A percentile compares a stretch with the other conserved stretches of the same genome.
Conservation (phyloP, 2,329 filamentous ascomycete genomes). For the Colletotrichum caudatum region DNA sequence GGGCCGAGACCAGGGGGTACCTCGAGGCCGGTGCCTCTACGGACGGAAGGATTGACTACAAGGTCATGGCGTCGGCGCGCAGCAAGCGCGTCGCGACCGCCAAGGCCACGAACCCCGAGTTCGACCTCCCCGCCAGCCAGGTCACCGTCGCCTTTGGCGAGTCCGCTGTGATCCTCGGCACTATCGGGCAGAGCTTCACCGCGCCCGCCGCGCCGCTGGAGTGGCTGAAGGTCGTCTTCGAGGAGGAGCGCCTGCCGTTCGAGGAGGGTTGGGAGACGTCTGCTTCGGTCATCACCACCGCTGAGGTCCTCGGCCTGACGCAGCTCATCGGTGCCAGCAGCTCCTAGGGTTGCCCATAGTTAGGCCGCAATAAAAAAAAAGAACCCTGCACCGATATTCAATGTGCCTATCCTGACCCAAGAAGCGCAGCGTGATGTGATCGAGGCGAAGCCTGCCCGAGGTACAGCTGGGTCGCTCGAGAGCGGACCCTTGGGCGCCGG, state of each 20-base stretch:
- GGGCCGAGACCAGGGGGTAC: slow-evolving; percentile 41
- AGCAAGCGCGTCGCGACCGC: slow-evolving; percentile 45
- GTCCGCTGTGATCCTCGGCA: slow-evolving; percentile 42
- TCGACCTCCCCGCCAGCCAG: slow-evolving; percentile 43
- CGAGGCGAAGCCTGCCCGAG: neutral
- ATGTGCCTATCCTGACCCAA: neutral
- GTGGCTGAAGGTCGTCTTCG: slow-evolving; percentile 33
- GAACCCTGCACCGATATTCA: neutral
- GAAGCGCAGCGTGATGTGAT: neutral
- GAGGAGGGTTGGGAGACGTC: slow-evolving; percentile 32
- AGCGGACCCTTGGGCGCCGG: neutral
- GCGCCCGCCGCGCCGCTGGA: slow-evolving; percentile 33
- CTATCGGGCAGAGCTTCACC: slow-evolving; percentile 40
- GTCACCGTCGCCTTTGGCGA: slow-evolving; percentile 41
- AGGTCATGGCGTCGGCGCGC: slow-evolving; percentile 47
- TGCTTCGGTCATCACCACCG: slow-evolving; percentile 12
- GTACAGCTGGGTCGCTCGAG: neutral
- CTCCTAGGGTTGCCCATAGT: neutral
- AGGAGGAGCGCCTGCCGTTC: slow-evolving; percentile 39
- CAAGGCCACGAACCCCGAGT: slow-evolving; percentile 34
- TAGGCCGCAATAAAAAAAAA: neutral
- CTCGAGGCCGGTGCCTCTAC: slow-evolving; percentile 38
- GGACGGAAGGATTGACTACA: slow-evolving; percentile 44
- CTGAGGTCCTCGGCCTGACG: slow-evolving; percentile 33
- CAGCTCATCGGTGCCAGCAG: slow-evolving; percentile 30